Percentiles rank a stretch among this genome's conserved stretches.
Evolutionary conservation across 106 monocot genomes (phyloP).

Genomic region (Cymbidium sinense): DNA sequence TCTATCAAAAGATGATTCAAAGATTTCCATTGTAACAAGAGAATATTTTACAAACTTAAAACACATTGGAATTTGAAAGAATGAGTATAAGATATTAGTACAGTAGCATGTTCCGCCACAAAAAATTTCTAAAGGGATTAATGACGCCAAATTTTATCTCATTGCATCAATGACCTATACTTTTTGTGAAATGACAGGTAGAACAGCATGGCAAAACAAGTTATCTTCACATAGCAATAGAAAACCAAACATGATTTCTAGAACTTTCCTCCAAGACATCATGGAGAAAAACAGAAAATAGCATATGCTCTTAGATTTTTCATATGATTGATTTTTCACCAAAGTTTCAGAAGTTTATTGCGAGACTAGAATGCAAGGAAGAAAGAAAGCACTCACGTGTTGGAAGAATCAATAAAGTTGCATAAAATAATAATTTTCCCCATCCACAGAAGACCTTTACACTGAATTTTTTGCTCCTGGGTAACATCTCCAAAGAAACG

Average conservation of each 20-base stretch:
- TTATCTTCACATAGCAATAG: not conserved
- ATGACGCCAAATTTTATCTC: not conserved
- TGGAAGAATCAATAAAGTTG: conserved; percentile 79
- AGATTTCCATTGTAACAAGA: not conserved
- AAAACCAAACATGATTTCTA: not conserved
- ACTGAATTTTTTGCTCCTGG: conserved; percentile 90
- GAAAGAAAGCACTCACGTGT: conserved; percentile 50
- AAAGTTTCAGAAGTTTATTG: not conserved
- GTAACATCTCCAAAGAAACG: conserved; percentile 97
- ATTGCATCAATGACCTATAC: not conserved
- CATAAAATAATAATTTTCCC: conserved; percentile 93
- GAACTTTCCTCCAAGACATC: not conserved
- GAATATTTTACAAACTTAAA: not conserved
- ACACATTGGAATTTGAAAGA: not conserved
- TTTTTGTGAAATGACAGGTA: not conserved
- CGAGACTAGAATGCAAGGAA: not conserved
- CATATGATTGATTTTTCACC: not conserved
- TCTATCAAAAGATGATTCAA: not conserved
- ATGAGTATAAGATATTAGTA: not conserved
- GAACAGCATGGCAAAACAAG: not conserved
- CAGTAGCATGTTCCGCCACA: not conserved
- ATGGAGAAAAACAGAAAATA: not conserved
- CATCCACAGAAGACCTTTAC: conserved; percentile 96
- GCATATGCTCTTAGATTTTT: not conserved
- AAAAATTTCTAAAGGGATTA: not conserved